These are phyloP conservation scores for Epichloe gansuensis DNA, from an alignment of 2,329 filamentous ascomycete genomes.

Conservation along the genomic window DNA sequence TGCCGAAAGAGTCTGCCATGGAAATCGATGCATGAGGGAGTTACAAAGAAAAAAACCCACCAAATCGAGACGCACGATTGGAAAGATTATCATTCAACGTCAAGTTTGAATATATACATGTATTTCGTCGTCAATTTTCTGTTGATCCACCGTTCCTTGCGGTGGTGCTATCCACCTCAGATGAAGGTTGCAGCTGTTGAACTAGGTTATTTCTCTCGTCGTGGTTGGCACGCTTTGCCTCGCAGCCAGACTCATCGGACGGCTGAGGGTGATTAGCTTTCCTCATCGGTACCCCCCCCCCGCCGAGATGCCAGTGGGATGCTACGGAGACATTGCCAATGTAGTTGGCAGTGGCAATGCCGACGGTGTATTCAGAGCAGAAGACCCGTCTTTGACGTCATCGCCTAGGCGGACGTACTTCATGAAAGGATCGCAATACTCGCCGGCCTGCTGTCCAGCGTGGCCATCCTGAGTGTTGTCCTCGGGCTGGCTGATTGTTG, in stretches of 20 bases:
- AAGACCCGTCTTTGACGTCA: constrained; percentile 35
- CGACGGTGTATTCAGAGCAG: constrained; percentile 41
- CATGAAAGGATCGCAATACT: constrained; percentile 42
- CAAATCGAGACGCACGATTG: too few species aligned
- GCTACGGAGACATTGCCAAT: background rate
- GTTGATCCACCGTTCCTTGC: too few species aligned
- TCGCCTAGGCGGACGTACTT: constrained; percentile 45
- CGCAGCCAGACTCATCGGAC: background rate
- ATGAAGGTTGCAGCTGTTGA: background rate
- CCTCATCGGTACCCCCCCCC: constrained; percentile 1
- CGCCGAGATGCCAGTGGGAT: constrained; percentile 3
- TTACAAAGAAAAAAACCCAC: background rate
- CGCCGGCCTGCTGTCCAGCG: constrained; percentile 28
- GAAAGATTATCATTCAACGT: background rate
- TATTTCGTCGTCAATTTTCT: background rate
- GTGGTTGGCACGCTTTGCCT: background rate
- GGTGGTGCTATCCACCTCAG: background rate
- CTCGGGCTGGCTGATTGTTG: constrained; percentile 23
- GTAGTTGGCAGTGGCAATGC: constrained; percentile 25
- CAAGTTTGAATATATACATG: background rate
- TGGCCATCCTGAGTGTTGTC: constrained; percentile 37
- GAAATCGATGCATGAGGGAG: constrained; percentile 20
- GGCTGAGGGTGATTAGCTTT: background rate
- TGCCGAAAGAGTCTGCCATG: constrained; percentile 17
- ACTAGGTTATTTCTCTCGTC: background rate